Evolutionary conservation across 768 basidiomycete genomes (phyloP).

Genomic region (Termitomyces sp.): DNA sequence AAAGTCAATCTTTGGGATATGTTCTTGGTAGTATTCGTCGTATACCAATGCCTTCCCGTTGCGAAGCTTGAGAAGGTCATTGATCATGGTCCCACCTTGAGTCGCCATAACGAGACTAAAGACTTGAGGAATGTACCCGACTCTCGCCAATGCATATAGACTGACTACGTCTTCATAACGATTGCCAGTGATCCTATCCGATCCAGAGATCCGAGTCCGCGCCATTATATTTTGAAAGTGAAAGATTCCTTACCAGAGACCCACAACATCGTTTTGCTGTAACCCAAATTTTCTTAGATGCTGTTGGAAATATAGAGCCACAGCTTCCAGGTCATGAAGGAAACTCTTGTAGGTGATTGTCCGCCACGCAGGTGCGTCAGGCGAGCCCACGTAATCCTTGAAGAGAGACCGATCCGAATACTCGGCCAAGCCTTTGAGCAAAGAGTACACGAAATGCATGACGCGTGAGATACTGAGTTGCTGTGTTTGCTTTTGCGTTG

Average conservation of each 20-base stretch:
- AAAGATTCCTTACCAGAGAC: constrained; percentile 3
- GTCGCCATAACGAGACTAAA: constrained; percentile 7
- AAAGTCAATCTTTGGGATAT: constrained; percentile 3
- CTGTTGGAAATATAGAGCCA: background rate
- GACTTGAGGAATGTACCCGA: constrained; percentile 10
- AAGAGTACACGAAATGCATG: constrained; percentile 14
- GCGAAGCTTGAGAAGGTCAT: constrained; percentile 4
- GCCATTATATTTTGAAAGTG: background rate
- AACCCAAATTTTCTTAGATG: constrained; percentile 2
- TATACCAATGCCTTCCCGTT: constrained; percentile 9
- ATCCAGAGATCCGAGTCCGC: too few species aligned
- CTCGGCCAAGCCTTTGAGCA: constrained; percentile 6
- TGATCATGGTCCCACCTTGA: constrained; percentile 7
- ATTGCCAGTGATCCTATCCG: constrained; percentile 5
- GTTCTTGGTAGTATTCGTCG: constrained; percentile 3
- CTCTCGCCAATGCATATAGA: constrained; percentile 8
- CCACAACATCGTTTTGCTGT: constrained; percentile 5
- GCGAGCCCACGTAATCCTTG: constrained; percentile 7
- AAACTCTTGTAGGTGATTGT: constrained; percentile 7
- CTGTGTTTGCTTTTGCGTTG: background rate
- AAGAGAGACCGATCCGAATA: constrained; percentile 8
- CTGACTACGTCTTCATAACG: constrained; percentile 7
- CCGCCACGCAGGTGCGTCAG: constrained; percentile 6
- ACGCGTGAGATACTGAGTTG: background rate
- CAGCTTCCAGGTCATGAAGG: background rate